Evolutionary conservation across 2,329 filamentous ascomycete genomes (phyloP).

Genomic region (Ceratocystis huliohia): DNA sequence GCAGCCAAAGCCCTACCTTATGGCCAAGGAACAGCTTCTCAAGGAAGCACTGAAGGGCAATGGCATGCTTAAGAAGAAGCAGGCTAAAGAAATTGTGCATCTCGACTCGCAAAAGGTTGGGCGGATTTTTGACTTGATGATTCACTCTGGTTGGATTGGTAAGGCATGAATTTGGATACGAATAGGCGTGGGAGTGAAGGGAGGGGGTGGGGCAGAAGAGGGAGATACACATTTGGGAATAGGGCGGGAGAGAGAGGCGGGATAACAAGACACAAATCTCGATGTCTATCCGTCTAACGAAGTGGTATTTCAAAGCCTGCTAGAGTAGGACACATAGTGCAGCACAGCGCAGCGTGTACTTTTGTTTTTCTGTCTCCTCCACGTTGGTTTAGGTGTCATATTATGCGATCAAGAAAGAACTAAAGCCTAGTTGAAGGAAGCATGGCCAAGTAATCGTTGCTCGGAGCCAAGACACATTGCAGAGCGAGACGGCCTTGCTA

Average conservation of each 20-base stretch:
- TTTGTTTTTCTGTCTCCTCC: too few species aligned
- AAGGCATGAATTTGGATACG: slow-evolving; percentile 45
- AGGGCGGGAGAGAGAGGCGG: not conserved
- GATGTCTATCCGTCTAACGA: not conserved
- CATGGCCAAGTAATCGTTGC: too few species aligned
- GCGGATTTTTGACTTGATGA: slow-evolving; percentile 87
- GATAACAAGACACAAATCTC: not conserved
- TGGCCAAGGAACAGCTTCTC: slow-evolving; percentile 85
- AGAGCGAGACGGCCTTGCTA: too few species aligned
- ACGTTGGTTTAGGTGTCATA: too few species aligned
- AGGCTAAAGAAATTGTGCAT: slow-evolving; percentile 71
- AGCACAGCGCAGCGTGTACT: too few species aligned
- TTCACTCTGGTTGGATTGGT: slow-evolving; percentile 81
- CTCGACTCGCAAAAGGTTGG: slow-evolving; percentile 77
- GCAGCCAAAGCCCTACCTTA: slow-evolving; percentile 87
- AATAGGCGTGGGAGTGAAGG: not conserved
- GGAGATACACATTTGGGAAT: not conserved
- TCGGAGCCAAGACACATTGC: too few species aligned
- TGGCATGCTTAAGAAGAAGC: slow-evolving; percentile 84
- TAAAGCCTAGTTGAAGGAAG: too few species aligned
- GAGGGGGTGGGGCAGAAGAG: not conserved
- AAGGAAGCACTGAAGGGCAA: slow-evolving; percentile 83
- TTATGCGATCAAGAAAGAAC: too few species aligned
- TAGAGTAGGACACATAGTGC: not conserved
- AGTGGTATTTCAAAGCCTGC: not conserved